phyloP scores from a whole-genome alignment of 176 grass and related monocot species.

The Rhynchospora tenuis region DNA sequence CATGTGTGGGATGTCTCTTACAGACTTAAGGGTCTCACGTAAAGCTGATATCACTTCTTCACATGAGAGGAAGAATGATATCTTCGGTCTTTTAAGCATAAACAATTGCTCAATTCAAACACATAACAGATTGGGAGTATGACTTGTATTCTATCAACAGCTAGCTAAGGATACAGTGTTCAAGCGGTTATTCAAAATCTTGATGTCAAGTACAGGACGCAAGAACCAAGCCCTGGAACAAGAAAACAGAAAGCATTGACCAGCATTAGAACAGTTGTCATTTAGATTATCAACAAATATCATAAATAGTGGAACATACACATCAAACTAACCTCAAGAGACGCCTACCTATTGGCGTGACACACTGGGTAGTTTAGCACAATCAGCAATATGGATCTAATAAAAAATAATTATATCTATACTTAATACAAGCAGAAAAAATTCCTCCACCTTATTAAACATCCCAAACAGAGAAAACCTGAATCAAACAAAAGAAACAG shows the following conservation, averaged over 20 bases:
- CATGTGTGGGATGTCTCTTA: slow-evolving; percentile 92
- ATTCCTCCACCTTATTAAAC: slow-evolving; percentile 72
- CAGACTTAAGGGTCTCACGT: slow-evolving; percentile 79
- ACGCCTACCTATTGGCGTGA: slow-evolving; percentile 85
- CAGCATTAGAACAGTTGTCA: background rate
- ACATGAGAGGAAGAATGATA: slow-evolving; percentile 94
- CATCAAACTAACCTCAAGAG: slow-evolving; percentile 55
- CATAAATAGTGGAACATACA: slow-evolving; percentile 5
- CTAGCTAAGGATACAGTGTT: slow-evolving; percentile 81
- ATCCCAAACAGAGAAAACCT: slow-evolving; percentile 99
- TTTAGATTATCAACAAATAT: slow-evolving; percentile 20
- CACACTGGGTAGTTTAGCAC: slow-evolving; percentile 47
- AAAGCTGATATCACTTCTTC: slow-evolving; percentile 88
- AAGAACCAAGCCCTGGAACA: slow-evolving; percentile 83
- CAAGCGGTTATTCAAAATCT: slow-evolving; percentile 76
- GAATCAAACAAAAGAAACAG: slow-evolving; percentile 29
- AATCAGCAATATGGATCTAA: background rate
- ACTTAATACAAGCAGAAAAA: slow-evolving; percentile 10
- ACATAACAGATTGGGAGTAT: slow-evolving; percentile 5
- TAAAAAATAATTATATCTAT: slow-evolving; percentile 28
- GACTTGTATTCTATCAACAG: background rate
- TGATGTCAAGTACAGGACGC: slow-evolving; percentile 74
- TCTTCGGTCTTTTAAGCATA: slow-evolving; percentile 58
- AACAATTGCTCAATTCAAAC: slow-evolving; percentile 17
- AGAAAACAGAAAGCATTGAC: slow-evolving; percentile 30